A percentile compares a stretch with the other conserved stretches of the same genome.
These are phyloP conservation scores for Apiotrichum laibachii DNA, from an alignment of 1,284 basidiomycete genomes.

Conservation along the genomic window DNA sequence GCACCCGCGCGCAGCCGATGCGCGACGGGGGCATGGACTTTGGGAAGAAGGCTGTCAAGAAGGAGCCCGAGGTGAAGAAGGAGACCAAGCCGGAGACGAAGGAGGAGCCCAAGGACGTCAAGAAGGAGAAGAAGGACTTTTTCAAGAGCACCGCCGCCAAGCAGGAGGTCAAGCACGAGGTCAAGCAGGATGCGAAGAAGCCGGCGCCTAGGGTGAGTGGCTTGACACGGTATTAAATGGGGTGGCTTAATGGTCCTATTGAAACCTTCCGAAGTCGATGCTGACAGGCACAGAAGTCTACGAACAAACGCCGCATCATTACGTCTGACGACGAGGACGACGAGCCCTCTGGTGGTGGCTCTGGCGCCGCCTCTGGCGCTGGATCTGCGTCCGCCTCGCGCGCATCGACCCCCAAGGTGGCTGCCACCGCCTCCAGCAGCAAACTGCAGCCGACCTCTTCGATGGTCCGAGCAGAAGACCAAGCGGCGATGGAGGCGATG, in stretches of 20 bases:
- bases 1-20: conserved; percentile 15
- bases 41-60: conserved; percentile 12
- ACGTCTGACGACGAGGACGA: conserved; percentile 38
- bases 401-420: neutral
- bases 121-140: neutral
- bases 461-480: conserved; percentile 37
- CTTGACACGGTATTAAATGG: neutral
- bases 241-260: too few species aligned
- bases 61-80: conserved; percentile 4
- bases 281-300: neutral
- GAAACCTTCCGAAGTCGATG: too few species aligned
- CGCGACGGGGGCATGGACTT: conserved; percentile 33
- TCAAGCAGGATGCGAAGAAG: conserved; percentile 3
- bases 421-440: conserved; percentile 4
- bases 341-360: conserved; percentile 6
- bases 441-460: conserved; percentile 34
- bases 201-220: neutral
- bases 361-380: neutral
- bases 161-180: neutral
- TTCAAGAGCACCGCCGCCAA: too few species aligned
- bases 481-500: conserved; percentile 48
- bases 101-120: neutral
- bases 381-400: too few species aligned
- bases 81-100: neutral
- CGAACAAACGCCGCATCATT: conserved; percentile 34